A percentile compares a stretch with the other conserved stretches of the same genome.
These are phyloP conservation scores for Eucommia ulmoides DNA, from an alignment of 257 asterid species.

Conservation along the genomic window DNA sequence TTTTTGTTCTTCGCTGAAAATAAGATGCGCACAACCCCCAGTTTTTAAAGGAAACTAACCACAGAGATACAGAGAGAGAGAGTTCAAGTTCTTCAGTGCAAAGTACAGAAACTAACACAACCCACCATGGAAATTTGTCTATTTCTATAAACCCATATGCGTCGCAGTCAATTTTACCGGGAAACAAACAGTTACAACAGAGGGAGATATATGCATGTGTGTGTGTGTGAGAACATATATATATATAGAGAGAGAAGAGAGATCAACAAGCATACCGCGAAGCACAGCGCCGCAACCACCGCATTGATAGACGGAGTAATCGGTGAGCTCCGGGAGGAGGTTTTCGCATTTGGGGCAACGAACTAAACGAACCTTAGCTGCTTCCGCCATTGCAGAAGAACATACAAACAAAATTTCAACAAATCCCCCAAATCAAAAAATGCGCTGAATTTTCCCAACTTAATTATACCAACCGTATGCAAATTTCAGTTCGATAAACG, in stretches of 20 bases:
- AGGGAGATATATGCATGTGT: too few species aligned
- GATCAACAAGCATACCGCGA: neutral
- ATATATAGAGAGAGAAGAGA: too few species aligned
- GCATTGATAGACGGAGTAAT: slow-evolving; percentile 1
- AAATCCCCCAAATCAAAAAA: too few species aligned
- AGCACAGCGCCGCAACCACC: slow-evolving; percentile 3
- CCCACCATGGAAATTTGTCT: too few species aligned
- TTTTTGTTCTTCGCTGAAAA: slow-evolving; percentile 49
- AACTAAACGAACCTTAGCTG: slow-evolving; percentile 1
- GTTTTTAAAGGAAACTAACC: too few species aligned
- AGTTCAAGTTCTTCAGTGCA: too few species aligned
- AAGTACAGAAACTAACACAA: too few species aligned
- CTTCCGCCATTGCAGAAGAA: neutral
- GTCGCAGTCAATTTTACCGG: neutral
- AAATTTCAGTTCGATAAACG: neutral
- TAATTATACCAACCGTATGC: neutral
- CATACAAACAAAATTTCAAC: neutral
- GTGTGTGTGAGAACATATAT: too few species aligned
- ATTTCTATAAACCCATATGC: too few species aligned
- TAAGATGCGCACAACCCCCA: too few species aligned
- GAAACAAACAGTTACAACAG: slow-evolving; percentile 2
- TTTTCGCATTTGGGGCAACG: slow-evolving; percentile 2
- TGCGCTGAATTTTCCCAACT: too few species aligned
- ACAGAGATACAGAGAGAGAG: too few species aligned
- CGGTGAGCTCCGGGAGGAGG: neutral